phyloP scores from a whole-genome alignment of 2,329 filamentous ascomycete species.

The Alternaria rosae region DNA sequence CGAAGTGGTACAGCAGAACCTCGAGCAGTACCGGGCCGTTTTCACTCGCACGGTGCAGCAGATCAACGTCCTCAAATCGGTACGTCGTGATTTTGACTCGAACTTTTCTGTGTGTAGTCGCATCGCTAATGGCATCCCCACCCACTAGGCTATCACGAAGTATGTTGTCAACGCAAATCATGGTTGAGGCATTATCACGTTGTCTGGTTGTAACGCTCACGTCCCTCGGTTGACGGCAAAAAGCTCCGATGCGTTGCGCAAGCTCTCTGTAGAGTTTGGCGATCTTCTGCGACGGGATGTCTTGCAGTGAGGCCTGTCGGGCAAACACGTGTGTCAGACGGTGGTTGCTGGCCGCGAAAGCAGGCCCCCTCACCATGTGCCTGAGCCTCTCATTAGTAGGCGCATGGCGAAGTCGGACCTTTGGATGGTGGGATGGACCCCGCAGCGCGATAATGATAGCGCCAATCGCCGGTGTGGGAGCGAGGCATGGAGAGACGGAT shows the following conservation, averaged over 20 bases:
- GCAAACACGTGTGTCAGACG: slow-evolving; percentile 18
- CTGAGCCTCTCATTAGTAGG: slow-evolving; percentile 9
- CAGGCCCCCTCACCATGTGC: slow-evolving; percentile 7
- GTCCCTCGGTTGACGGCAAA: slow-evolving; percentile 6
- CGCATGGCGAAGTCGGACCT: slow-evolving; percentile 40
- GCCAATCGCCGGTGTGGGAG: slow-evolving; percentile 39
- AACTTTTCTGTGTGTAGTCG: slow-evolving; percentile 22
- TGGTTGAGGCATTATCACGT: slow-evolving; percentile 42
- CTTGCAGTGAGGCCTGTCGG: slow-evolving; percentile 10
- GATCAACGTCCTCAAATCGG: slow-evolving; percentile 67
- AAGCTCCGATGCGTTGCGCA: background rate
- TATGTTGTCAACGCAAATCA: slow-evolving; percentile 51
- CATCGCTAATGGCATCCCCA: slow-evolving; percentile 21
- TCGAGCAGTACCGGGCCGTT: slow-evolving; percentile 85
- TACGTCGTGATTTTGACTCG: slow-evolving; percentile 42
- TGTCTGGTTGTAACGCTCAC: slow-evolving; percentile 8
- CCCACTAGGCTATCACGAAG: slow-evolving; percentile 49
- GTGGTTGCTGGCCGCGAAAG: slow-evolving; percentile 8
- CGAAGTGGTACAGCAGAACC: slow-evolving; percentile 79
- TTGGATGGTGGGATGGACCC: slow-evolving; percentile 25
- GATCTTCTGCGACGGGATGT: slow-evolving; percentile 14
- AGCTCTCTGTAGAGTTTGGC: background rate
- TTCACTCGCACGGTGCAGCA: slow-evolving; percentile 83
- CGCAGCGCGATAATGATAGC: slow-evolving; percentile 45
- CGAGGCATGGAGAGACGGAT: slow-evolving; percentile 38